Conservation (phyloP, 192 early-diverging fungal species). For the Podila epigama region DNA sequence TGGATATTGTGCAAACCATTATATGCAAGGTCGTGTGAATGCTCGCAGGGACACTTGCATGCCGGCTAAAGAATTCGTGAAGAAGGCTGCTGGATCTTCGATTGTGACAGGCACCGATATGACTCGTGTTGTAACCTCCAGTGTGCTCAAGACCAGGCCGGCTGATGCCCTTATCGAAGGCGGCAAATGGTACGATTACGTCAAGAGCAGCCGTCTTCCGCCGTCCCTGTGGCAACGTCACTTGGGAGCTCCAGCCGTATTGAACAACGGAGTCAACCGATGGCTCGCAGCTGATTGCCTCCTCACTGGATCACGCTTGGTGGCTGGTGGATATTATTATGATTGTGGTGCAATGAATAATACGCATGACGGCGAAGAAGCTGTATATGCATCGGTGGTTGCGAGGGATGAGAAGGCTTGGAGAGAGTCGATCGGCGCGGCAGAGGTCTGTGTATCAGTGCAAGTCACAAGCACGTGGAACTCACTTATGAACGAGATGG, state of each 20-base stretch:
- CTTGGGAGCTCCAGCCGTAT: background rate
- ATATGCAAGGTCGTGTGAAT: constrained; percentile 2
- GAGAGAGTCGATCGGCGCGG: background rate
- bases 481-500: background rate
- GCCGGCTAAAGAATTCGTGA: background rate
- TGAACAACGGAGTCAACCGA: background rate
- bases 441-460: background rate
- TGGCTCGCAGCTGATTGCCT: background rate
- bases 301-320: background rate
- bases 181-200: constrained; percentile 1
- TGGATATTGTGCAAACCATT: background rate
- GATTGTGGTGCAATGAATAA: background rate
- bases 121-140: constrained; percentile 1
- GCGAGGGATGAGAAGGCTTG: background rate
- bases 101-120: background rate
- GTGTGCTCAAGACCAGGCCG: constrained; percentile 2
- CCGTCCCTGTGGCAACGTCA: constrained; percentile 1
- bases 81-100: background rate
- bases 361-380: background rate
- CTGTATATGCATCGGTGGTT: background rate
- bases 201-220: background rate
- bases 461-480: constrained; percentile 1
- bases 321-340: background rate
- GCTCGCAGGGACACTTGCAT: background rate
- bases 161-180: constrained; percentile 2